These are phyloP conservation scores for Tylopilus vinaceipallidus DNA, from an alignment of 768 basidiomycete species.

Conservation along the genomic window DNA sequence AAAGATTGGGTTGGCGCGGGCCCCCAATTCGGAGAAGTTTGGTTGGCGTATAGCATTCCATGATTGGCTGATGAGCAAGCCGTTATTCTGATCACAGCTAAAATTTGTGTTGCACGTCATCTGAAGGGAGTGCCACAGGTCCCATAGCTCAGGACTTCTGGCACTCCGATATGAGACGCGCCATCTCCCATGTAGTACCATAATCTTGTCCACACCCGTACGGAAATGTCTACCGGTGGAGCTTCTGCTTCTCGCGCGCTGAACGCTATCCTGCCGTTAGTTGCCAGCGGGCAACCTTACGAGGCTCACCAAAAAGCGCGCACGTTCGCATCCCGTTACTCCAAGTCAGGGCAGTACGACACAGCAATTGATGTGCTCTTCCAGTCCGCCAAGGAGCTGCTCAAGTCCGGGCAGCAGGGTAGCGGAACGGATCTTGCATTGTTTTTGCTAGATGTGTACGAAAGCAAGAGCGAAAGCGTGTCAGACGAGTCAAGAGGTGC, in stretches of 20 bases:
- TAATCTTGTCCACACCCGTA: constrained; percentile 9
- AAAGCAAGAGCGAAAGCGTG: constrained; percentile 66
- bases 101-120: too few species aligned
- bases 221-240: constrained; percentile 25
- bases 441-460: constrained; percentile 84
- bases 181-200: not conserved
- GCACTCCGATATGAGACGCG: constrained; percentile 11
- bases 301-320: constrained; percentile 97
- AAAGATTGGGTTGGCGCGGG: constrained; percentile 67
- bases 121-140: constrained; percentile 10
- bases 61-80: constrained; percentile 22
- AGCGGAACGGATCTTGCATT: constrained; percentile 84
- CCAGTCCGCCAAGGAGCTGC: constrained; percentile 80
- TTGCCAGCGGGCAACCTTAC: constrained; percentile 70
- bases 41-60: constrained; percentile 84
- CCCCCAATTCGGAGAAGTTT: constrained; percentile 57
- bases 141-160: constrained; percentile 17
- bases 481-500: constrained; percentile 80
- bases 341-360: constrained; percentile 76
- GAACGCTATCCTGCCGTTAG: constrained; percentile 72
- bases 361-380: constrained; percentile 93
- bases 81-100: not conserved
- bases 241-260: constrained; percentile 62
- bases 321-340: constrained; percentile 88
- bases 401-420: constrained; percentile 86